Conservation (phyloP, 1,284 basidiomycete species). For the Puccinia hordei region DNA sequence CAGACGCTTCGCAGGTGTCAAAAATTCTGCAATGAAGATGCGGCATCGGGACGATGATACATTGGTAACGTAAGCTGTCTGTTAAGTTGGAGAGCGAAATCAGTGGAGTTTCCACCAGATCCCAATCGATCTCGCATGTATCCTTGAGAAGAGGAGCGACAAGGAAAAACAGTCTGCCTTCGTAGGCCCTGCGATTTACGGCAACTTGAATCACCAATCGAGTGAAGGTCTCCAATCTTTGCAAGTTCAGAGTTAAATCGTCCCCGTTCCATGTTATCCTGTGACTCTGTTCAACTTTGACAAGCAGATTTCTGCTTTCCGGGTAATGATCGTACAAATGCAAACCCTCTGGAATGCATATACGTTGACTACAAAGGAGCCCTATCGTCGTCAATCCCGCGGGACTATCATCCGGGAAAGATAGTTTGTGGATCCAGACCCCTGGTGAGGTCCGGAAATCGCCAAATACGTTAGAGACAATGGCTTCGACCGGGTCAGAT, state of each 20-base stretch:
- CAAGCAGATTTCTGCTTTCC: not conserved
- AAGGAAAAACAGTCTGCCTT: constrained; percentile 34
- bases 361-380: constrained; percentile 4
- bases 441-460: constrained; percentile 10
- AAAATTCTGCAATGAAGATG: constrained; percentile 29
- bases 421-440: constrained; percentile 24
- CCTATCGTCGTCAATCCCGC: constrained; percentile 12
- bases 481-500: constrained; percentile 29
- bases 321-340: constrained; percentile 6
- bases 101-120: constrained; percentile 18
- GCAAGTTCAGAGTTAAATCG: not conserved
- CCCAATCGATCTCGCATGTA: constrained; percentile 44
- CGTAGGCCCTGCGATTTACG: constrained; percentile 26
- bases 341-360: constrained; percentile 13
- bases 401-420: constrained; percentile 16
- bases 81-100: constrained; percentile 5
- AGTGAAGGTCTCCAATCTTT: constrained; percentile 43
- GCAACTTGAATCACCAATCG: constrained; percentile 38
- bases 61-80: constrained; percentile 17
- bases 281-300: constrained; percentile 16
- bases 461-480: constrained; percentile 43
- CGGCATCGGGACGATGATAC: constrained; percentile 23
- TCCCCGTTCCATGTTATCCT: not conserved
- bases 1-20: constrained; percentile 5
- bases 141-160: constrained; percentile 27